Evolutionary conservation across 164 flowering plant species (phyloP).

Genomic region (Annona cherimola): DNA sequence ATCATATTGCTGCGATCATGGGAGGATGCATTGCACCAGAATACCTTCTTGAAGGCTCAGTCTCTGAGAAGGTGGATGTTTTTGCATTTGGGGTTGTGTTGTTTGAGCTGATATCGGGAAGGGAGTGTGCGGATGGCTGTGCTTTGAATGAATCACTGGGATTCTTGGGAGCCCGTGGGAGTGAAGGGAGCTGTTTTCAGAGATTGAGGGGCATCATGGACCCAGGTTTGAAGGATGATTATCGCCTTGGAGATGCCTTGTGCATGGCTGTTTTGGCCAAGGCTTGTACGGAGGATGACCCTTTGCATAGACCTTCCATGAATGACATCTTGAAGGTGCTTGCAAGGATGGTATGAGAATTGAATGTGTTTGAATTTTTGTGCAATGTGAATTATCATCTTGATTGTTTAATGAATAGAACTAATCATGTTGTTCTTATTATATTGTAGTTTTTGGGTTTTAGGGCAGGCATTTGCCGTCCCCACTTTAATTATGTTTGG

Average conservation of each 20-base stretch:
- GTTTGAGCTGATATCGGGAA: conserved; percentile 55
- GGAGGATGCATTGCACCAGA: conserved; percentile 49
- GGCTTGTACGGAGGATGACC: conserved; percentile 52
- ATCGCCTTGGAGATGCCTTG: conserved; percentile 37
- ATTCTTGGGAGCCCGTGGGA: conserved; percentile 25
- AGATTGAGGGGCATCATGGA: conserved; percentile 47
- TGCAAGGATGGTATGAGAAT: conserved; percentile 30
- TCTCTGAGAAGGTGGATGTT: conserved; percentile 44
- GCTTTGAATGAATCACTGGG: conserved; percentile 28
- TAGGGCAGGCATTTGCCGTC: too few species aligned
- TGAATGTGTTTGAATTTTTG: too few species aligned
- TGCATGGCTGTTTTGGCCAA: conserved; percentile 42
- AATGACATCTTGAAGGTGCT: conserved; percentile 45
- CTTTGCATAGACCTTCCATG: conserved; percentile 48
- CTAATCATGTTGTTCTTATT: too few species aligned
- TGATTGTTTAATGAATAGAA: too few species aligned
- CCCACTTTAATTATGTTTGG: too few species aligned
- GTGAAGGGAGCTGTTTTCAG: conserved; percentile 34
- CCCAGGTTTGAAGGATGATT: conserved; percentile 35
- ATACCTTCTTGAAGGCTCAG: conserved; percentile 24
- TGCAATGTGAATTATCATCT: too few species aligned
- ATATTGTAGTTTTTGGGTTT: too few species aligned
- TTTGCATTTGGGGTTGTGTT: conserved; percentile 57
- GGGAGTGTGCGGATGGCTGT: conserved; percentile 27
- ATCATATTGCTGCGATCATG: conserved; percentile 1